phyloP scores from a whole-genome alignment of 2,329 filamentous ascomycete genomes.

The Thelonectria rubi region DNA sequence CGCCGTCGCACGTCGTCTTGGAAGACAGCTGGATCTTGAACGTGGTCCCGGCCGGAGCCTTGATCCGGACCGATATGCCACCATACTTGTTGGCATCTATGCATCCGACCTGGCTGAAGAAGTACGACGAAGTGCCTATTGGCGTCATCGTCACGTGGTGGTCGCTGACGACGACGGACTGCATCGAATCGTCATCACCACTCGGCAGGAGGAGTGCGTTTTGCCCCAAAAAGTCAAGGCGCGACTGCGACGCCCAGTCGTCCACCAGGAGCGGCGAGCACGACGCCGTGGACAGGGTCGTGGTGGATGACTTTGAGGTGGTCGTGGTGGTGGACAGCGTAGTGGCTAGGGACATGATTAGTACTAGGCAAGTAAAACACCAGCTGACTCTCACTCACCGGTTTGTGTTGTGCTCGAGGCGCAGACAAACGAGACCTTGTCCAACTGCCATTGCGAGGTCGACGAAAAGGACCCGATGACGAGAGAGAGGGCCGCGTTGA shows the following conservation, averaged over 20 bases:
- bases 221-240: constrained; percentile 68
- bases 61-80: constrained; percentile 65
- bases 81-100: constrained; percentile 61
- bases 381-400: constrained; percentile 22
- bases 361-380: not conserved
- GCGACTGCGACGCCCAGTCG: constrained; percentile 70
- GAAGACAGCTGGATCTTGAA: constrained; percentile 62
- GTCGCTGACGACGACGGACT: constrained; percentile 62
- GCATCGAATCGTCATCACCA: constrained; percentile 66
- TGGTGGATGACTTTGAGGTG: constrained; percentile 17
- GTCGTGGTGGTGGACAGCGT: not conserved
- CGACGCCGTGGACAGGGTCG: constrained; percentile 14
- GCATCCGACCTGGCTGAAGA: constrained; percentile 66
- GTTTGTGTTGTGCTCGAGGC: constrained; percentile 17
- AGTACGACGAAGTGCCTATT: constrained; percentile 59
- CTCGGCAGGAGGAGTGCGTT: constrained; percentile 65
- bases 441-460: constrained; percentile 53
- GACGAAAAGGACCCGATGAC: constrained; percentile 52
- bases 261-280: constrained; percentile 62
- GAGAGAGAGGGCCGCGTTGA: constrained; percentile 57
- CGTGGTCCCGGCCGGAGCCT: constrained; percentile 59
- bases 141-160: constrained; percentile 63
- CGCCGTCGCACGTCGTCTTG: constrained; percentile 54
- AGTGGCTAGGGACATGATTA: not conserved
- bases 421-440: constrained; percentile 58